These are phyloP conservation scores for Penicillium desertorum DNA, from an alignment of 495 filamentous ascomycete species.

Conservation along the genomic window DNA sequence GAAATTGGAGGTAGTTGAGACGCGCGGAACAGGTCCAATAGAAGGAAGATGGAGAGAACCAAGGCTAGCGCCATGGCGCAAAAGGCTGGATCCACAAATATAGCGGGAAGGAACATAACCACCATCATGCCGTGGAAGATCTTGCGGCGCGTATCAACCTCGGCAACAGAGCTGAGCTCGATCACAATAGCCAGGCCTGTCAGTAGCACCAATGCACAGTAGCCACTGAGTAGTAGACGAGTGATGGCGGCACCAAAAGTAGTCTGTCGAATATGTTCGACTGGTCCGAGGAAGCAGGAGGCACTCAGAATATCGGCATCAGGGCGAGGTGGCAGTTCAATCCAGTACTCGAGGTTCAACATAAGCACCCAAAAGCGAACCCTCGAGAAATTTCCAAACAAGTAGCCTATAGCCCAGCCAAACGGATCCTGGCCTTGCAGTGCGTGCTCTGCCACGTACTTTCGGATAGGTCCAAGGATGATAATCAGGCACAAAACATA, in stretches of 20 bases:
- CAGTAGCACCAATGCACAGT: slow-evolving; percentile 67
- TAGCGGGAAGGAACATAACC: slow-evolving; percentile 83
- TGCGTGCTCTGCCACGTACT: slow-evolving; percentile 63
- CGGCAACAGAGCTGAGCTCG: slow-evolving; percentile 64
- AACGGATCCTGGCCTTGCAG: slow-evolving; percentile 76
- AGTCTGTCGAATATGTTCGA: slow-evolving; percentile 55
- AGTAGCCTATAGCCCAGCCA: slow-evolving; percentile 87
- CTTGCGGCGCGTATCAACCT: slow-evolving; percentile 96
- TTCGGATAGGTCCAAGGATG: slow-evolving; percentile 69
- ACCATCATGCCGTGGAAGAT: slow-evolving; percentile 99
- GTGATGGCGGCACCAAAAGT: slow-evolving; percentile 74
- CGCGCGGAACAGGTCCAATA: slow-evolving; percentile 85
- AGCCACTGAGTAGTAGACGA: slow-evolving; percentile 71
- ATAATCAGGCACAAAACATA: slow-evolving; percentile 63
- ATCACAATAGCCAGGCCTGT: slow-evolving; percentile 72
- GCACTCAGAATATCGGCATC: slow-evolving; percentile 29
- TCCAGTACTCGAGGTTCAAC: slow-evolving; percentile 70
- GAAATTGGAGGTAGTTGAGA: slow-evolving; percentile 88
- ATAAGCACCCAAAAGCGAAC: slow-evolving; percentile 67
- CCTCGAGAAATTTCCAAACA: slow-evolving; percentile 73
- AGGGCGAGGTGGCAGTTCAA: slow-evolving; percentile 62
- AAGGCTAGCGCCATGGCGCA: slow-evolving; percentile 72
- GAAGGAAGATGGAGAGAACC: slow-evolving; percentile 75
- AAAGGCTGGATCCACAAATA: slow-evolving; percentile 82
- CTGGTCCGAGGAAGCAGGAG: slow-evolving; percentile 53